phyloP scores from a whole-genome alignment of 2,329 filamentous ascomycete genomes.

The Neocucurbitaria cava region DNA sequence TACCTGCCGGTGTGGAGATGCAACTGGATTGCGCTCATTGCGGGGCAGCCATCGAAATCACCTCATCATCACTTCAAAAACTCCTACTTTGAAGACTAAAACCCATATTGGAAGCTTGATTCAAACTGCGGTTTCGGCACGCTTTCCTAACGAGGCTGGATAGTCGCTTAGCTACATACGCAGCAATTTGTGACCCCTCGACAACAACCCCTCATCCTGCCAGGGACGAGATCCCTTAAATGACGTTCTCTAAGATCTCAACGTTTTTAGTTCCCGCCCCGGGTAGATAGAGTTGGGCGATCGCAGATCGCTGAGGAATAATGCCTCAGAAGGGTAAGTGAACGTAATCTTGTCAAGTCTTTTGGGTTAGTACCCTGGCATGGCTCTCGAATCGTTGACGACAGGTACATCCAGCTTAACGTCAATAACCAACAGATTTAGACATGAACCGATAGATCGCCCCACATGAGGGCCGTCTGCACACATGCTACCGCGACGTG shows the following conservation, averaged over 20 bases:
- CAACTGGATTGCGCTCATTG: conserved; percentile 11
- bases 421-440: conserved; percentile 29
- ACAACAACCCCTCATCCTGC: neutral
- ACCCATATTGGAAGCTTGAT: neutral
- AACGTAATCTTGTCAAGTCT: conserved; percentile 15
- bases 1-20: conserved; percentile 18
- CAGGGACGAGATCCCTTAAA: conserved; percentile 6
- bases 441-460: conserved; percentile 24
- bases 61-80: conserved; percentile 18
- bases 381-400: conserved; percentile 33
- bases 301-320: conserved; percentile 24
- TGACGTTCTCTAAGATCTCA: conserved; percentile 38
- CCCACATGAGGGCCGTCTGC: conserved; percentile 22
- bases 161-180: neutral
- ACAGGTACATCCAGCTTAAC: conserved; percentile 30
- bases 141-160: neutral
- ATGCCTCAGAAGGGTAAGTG: conserved; percentile 20
- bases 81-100: neutral
- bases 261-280: conserved; percentile 44
- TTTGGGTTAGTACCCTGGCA: conserved; percentile 11
- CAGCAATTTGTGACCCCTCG: neutral
- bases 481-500: conserved; percentile 20
- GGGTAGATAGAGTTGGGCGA: conserved; percentile 42
- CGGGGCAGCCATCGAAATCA: conserved; percentile 25
- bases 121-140: neutral